Evolutionary conservation across 306 rosid genomes (phyloP).

Genomic region (Medicago ruthenica): DNA sequence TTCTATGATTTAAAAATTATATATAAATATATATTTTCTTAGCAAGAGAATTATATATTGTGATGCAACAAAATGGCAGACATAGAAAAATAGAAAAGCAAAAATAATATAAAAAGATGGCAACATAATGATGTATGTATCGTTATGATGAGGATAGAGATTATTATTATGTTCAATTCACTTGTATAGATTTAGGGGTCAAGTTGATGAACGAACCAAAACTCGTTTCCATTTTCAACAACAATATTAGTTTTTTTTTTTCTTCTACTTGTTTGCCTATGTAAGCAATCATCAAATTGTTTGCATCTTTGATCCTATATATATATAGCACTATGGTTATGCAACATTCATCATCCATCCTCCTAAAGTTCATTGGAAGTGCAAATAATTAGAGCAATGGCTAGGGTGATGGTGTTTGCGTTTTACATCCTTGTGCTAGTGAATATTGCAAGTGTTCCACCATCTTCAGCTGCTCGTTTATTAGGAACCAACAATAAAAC

Average conservation of each 20-base stretch:
- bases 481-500: neutral
- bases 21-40: too few species aligned
- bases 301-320: neutral
- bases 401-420: neutral
- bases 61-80: neutral
- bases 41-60: too few species aligned
- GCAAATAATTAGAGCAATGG: conserved; percentile 6
- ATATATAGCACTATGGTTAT: too few species aligned
- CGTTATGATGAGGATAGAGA: neutral
- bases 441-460: neutral
- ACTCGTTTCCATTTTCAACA: neutral
- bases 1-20: too few species aligned
- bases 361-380: too few species aligned
- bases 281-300: neutral
- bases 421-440: conserved; percentile 36
- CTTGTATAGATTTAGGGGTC: neutral
- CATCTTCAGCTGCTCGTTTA: conserved; percentile 26
- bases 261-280: neutral
- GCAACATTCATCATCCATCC: neutral
- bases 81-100: neutral
- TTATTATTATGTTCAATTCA: neutral
- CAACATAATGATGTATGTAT: neutral
- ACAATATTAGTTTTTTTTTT: neutral
- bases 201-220: neutral
- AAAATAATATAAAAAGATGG: too few species aligned